Conservation (phyloP, 2,329 filamentous ascomycete genomes). For the Dryadomyces quercivorus region DNA sequence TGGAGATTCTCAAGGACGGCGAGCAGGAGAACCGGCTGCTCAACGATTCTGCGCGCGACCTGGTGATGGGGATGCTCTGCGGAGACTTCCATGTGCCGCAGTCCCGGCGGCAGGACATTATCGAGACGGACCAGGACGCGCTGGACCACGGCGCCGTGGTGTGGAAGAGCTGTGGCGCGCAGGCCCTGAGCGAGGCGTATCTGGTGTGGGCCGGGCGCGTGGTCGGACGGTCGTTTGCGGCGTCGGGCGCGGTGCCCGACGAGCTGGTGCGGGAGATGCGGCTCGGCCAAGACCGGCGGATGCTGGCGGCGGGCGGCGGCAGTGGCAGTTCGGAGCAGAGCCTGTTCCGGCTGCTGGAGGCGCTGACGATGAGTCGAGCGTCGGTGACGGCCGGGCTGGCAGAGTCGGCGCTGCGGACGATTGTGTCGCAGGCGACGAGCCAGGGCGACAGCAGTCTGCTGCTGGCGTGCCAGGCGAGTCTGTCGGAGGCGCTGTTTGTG, state of each 20-base stretch:
- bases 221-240: conserved; percentile 71
- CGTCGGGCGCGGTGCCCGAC: conserved; percentile 55
- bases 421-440: conserved; percentile 40
- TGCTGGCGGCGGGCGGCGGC: conserved; percentile 31
- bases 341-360: conserved; percentile 48
- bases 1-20: conserved; percentile 70
- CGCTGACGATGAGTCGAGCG: conserved; percentile 46
- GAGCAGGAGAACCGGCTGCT: conserved; percentile 50
- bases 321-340: conserved; percentile 41
- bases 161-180: conserved; percentile 63
- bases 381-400: conserved; percentile 45
- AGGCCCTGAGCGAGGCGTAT: conserved; percentile 54
- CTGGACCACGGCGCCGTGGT: conserved; percentile 51
- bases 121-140: conserved; percentile 55
- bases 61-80: conserved; percentile 64
- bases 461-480: conserved; percentile 35
- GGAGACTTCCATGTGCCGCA: conserved; percentile 55
- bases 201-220: conserved; percentile 76
- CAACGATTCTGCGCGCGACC: conserved; percentile 53
- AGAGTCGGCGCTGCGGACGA: conserved; percentile 44
- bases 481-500: conserved; percentile 37
- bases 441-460: conserved; percentile 34
- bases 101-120: conserved; percentile 50
- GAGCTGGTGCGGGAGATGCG: conserved; percentile 49
- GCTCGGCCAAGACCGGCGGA: conserved; percentile 34